phyloP scores from a whole-genome alignment of 2,329 filamentous ascomycete genomes.

The Cordyceps fumosorosea region DNA sequence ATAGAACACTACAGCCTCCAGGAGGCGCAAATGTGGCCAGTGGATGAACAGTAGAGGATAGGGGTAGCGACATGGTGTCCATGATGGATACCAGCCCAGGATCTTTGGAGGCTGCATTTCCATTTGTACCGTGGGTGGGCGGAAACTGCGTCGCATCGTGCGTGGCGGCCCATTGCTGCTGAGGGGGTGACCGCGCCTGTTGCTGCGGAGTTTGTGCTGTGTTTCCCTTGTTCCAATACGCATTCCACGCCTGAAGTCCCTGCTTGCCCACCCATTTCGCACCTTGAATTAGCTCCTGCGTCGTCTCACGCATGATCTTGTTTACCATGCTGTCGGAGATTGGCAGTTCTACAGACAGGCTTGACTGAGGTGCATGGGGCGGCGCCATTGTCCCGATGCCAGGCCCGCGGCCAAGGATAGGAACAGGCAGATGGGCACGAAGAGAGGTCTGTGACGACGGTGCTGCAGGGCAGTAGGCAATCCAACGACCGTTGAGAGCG shows the following conservation, averaged over 20 bases:
- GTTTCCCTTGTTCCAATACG: constrained; percentile 63
- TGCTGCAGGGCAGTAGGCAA: constrained; percentile 69
- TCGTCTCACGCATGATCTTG: constrained; percentile 71
- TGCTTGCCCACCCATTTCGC: constrained; percentile 73
- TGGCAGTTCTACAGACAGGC: constrained; percentile 64
- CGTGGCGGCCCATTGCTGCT: constrained; percentile 40
- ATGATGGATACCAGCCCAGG: constrained; percentile 69
- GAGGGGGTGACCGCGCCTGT: constrained; percentile 37
- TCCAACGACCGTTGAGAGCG: constrained; percentile 65
- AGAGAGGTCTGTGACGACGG: constrained; percentile 64
- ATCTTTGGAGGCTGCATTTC: constrained; percentile 55
- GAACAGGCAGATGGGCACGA: constrained; percentile 57
- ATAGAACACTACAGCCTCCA: constrained; percentile 73
- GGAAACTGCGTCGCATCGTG: constrained; percentile 55
- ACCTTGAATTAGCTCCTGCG: constrained; percentile 69
- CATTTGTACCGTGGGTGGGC: constrained; percentile 62
- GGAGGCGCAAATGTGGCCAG: constrained; percentile 64
- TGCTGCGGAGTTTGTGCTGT: constrained; percentile 36
- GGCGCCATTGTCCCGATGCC: constrained; percentile 56
- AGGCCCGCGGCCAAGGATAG: constrained; percentile 47
- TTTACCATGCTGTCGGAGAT: constrained; percentile 66
- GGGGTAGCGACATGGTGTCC: constrained; percentile 57
- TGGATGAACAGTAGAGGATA: constrained; percentile 50
- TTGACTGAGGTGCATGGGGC: constrained; percentile 61
- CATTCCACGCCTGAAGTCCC: constrained; percentile 70